Conservation (phyloP, 73 alveolate genomes). For the Stentor coeruleus region DNA sequence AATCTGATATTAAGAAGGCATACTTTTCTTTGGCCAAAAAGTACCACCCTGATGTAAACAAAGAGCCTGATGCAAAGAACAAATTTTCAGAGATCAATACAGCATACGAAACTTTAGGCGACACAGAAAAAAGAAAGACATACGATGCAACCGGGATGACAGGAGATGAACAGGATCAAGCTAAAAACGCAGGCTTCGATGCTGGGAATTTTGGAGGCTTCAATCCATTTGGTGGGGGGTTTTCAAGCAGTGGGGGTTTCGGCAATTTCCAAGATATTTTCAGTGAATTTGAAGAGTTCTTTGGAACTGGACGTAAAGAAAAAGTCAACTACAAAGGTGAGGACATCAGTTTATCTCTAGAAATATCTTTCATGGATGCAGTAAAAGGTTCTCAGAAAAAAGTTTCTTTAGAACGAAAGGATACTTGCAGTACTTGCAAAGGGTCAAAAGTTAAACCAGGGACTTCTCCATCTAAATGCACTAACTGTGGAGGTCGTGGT, state of each 20-base stretch:
- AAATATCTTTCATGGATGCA: conserved; percentile 75
- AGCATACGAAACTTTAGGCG: conserved; percentile 88
- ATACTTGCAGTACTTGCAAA: conserved; percentile 69
- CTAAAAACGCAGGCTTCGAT: conserved; percentile 66
- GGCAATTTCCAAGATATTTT: conserved; percentile 63
- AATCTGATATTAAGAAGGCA: conserved; percentile 87
- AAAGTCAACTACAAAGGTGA: conserved; percentile 50
- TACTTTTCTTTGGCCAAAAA: conserved; percentile 85
- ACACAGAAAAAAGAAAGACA: conserved; percentile 58
- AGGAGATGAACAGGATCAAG: conserved; percentile 76
- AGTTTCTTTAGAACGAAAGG: conserved; percentile 45
- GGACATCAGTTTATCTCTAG: conserved; percentile 56
- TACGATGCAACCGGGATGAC: conserved; percentile 88
- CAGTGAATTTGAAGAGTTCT: conserved; percentile 65
- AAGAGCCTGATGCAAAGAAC: conserved; percentile 89
- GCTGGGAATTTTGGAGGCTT: conserved; percentile 27
- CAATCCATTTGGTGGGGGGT: conserved; percentile 25
- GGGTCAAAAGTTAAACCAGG: conserved; percentile 83
- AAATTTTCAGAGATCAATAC: conserved; percentile 79
- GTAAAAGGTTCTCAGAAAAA: conserved; percentile 69
- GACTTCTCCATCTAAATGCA: conserved; percentile 70
- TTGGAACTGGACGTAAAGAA: conserved; percentile 47
- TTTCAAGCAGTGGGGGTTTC: conserved; percentile 31
- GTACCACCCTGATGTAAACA: conserved; percentile 97
- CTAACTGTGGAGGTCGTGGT: conserved; percentile 83